These are phyloP conservation scores for Asclepias syriaca DNA, from an alignment of 257 asterid species.

Conservation along the genomic window DNA sequence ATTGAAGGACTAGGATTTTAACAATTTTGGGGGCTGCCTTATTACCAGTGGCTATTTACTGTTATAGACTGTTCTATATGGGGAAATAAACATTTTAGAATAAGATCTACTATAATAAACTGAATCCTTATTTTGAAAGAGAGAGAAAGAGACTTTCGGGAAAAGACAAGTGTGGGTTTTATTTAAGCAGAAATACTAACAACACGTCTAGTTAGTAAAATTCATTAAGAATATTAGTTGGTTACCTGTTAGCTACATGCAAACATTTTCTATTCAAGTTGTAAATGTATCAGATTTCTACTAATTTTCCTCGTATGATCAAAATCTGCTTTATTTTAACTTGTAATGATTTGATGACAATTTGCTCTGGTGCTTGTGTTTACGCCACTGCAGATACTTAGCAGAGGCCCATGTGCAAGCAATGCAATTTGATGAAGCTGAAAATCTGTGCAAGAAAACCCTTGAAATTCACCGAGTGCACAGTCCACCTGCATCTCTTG, in stretches of 20 bases:
- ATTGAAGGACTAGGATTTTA: too few species aligned
- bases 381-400: constrained; percentile 51
- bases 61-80: neutral
- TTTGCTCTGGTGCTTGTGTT: neutral
- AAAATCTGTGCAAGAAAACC: constrained; percentile 71
- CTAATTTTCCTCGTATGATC: neutral
- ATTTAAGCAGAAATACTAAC: neutral
- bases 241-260: neutral
- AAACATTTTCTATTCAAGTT: neutral
- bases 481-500: constrained; percentile 98
- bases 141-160: neutral
- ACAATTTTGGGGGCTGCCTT: neutral
- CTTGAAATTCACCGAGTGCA: constrained; percentile 97
- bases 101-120: neutral
- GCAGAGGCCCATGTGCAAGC: constrained; percentile 99
- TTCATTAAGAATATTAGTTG: neutral
- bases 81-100: neutral
- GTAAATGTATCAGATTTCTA: neutral
- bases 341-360: neutral
- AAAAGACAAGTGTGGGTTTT: neutral
- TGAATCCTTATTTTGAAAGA: neutral
- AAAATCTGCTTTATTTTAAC: neutral
- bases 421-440: constrained; percentile 95
- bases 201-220: neutral
- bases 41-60: neutral